Percentiles rank a stretch among this genome's conserved stretches.
phyloP scores from a whole-genome alignment of 2,329 filamentous ascomycete species.

The Aspergillus sp. region DNA sequence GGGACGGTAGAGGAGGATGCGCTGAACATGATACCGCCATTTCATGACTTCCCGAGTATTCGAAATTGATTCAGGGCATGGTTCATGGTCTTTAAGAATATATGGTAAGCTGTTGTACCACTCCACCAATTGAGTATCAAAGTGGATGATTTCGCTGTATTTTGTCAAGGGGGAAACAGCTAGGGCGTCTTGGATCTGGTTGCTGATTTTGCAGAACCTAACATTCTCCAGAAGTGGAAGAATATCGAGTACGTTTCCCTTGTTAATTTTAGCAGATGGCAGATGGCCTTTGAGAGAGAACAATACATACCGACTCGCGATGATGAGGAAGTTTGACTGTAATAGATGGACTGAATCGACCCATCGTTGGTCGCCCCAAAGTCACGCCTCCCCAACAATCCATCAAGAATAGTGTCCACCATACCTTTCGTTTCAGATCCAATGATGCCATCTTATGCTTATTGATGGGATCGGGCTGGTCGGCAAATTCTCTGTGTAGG shows the following conservation, averaged over 20 bases:
- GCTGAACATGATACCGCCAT: conserved; percentile 77
- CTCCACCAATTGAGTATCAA: conserved; percentile 67
- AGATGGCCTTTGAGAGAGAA: conserved; percentile 30
- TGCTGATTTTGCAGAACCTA: conserved; percentile 76
- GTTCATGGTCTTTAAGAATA: conserved; percentile 63
- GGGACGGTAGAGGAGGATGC: conserved; percentile 73
- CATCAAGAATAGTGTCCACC: conserved; percentile 73
- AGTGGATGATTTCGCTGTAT: conserved; percentile 63
- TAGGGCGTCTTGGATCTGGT: conserved; percentile 72
- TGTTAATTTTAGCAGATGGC: conserved; percentile 23
- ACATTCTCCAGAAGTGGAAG: conserved; percentile 74
- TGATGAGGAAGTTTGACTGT: conserved; percentile 64
- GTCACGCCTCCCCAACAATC: conserved; percentile 74
- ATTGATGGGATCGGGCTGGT: conserved; percentile 44
- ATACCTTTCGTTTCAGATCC: conserved; percentile 66
- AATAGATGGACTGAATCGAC: conserved; percentile 66
- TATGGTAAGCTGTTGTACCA: conserved; percentile 73
- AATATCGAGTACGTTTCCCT: conserved; percentile 63
- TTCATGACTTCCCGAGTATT: conserved; percentile 74
- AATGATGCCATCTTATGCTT: conserved; percentile 51
- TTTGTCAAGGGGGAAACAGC: conserved; percentile 67
- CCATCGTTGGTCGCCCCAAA: conserved; percentile 68
- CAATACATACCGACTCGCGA: conserved; percentile 31
- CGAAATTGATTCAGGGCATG: conserved; percentile 68
- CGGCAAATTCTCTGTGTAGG: conserved; percentile 64